These are phyloP conservation scores for Salix exigua DNA, from an alignment of 345 rosid species.

Conservation along the genomic window DNA sequence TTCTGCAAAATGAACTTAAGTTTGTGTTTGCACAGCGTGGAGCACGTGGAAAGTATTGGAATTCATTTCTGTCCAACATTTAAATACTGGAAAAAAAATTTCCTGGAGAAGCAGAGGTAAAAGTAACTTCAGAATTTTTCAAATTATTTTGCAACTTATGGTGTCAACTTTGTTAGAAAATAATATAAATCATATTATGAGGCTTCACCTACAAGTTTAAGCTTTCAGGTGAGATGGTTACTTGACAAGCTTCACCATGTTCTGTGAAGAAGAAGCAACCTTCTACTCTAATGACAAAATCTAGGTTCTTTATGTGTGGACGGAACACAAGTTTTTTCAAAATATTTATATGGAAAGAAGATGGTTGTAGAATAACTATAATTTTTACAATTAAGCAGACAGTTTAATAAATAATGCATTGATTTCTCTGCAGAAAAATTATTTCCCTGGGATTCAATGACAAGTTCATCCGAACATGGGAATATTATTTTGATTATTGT, in stretches of 20 bases:
- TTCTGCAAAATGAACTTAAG: neutral
- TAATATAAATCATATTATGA: too few species aligned
- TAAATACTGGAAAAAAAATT: constrained; percentile 71
- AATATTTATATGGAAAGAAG: too few species aligned
- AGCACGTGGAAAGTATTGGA: constrained; percentile 82
- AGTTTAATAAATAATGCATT: neutral
- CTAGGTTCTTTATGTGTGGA: too few species aligned
- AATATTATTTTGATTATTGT: constrained; percentile 82
- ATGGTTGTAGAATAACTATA: neutral
- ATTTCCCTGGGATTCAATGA: constrained; percentile 64
- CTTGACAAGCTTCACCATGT: neutral
- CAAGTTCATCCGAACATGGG: constrained; percentile 82
- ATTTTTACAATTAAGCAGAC: neutral
- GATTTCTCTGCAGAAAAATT: constrained; percentile 48
- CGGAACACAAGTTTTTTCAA: too few species aligned
- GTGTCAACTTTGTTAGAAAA: too few species aligned
- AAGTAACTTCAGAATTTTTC: neutral
- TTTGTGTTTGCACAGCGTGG: constrained; percentile 43
- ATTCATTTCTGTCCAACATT: constrained; percentile 78
- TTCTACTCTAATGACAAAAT: too few species aligned
- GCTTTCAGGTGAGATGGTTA: too few species aligned
- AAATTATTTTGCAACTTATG: neutral
- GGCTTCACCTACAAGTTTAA: too few species aligned
- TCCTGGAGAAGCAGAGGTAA: constrained; percentile 71
- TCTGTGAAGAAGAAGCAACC: too few species aligned